These are phyloP conservation scores for Bidens hawaiensis DNA, from an alignment of 140 eudicot genomes.

Conservation along the genomic window DNA sequence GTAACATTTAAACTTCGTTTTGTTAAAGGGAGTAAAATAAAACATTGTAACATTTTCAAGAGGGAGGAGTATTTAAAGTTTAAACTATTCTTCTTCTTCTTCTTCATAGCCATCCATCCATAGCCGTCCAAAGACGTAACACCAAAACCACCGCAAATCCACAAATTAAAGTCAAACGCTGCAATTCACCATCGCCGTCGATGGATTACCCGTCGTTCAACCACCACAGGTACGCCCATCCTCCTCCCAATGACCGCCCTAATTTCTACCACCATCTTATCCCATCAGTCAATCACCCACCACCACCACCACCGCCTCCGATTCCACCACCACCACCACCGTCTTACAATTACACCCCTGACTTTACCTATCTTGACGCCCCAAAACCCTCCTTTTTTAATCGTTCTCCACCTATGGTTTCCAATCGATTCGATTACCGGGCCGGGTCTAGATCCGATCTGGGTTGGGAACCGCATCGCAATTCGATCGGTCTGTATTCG, in stretches of 20 bases:
- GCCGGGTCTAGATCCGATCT: constrained; percentile 26
- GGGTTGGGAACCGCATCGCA: constrained; percentile 26
- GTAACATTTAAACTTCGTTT: no score
- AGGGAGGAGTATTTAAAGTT: constrained; percentile 6
- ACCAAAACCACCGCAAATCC: constrained; percentile 3
- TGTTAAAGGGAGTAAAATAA: neutral
- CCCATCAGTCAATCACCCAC: neutral
- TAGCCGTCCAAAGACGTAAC: constrained; percentile 10
- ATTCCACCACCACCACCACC: constrained; percentile 40
- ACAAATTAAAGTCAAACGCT: constrained; percentile 11
- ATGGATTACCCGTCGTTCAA: constrained; percentile 47
- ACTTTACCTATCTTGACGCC: constrained; percentile 36
- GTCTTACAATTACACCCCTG: constrained; percentile 30
- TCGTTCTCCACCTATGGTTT: constrained; percentile 39
- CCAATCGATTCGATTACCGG: constrained; percentile 33
- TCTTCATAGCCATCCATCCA: constrained; percentile 13
- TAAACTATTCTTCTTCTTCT: no score
- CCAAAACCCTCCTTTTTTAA: constrained; percentile 25
- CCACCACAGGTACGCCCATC: no score
- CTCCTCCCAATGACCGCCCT: no score
- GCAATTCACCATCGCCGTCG: neutral
- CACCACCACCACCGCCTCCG: constrained; percentile 32
- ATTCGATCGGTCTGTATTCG: constrained; percentile 21
- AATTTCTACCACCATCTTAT: constrained; percentile 15
- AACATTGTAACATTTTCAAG: no score